These are phyloP conservation scores for Murraya koenigii DNA, from an alignment of 345 rosid species.

Conservation along the genomic window DNA sequence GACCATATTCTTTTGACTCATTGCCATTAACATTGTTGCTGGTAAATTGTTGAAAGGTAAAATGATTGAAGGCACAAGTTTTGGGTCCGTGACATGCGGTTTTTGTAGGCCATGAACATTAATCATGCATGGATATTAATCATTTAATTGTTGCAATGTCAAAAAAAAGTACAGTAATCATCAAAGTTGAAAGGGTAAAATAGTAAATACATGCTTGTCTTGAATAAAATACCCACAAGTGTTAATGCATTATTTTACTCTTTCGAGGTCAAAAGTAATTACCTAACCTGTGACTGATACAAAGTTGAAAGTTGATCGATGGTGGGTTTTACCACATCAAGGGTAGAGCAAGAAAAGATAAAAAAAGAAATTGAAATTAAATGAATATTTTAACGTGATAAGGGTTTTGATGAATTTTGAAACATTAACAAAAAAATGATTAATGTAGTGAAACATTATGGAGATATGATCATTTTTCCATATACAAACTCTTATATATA, in stretches of 20 bases:
- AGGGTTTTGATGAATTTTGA: too few species aligned
- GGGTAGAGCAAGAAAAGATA: too few species aligned
- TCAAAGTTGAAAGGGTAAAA: not conserved
- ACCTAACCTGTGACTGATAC: not conserved
- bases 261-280: conserved; percentile 2
- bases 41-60: not conserved
- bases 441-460: too few species aligned
- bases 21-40: not conserved
- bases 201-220: not conserved
- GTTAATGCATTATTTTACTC: not conserved
- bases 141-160: not conserved
- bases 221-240: not conserved
- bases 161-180: not conserved
- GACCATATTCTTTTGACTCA: not conserved
- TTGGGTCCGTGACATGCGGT: not conserved
- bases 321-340: too few species aligned
- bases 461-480: too few species aligned
- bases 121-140: not conserved
- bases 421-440: too few species aligned
- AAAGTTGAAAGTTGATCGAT: not conserved
- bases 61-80: not conserved
- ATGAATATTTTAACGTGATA: too few species aligned
- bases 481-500: too few species aligned
- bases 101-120: conserved; percentile 3
- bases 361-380: too few species aligned